These are phyloP conservation scores for Medicago truncatula DNA, from an alignment of 306 rosid species.

Conservation along the genomic window MtrunA17r5.0-ANR NC_053044.1:46324501-46325000, in stretches of 20 bases:
- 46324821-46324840: neutral
- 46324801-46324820: neutral
- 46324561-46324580: neutral
- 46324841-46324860: neutral
- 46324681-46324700: neutral
- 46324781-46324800: conserved; percentile 13
- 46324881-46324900: neutral
- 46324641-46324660: neutral
- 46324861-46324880: conserved; percentile 2
- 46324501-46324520: neutral
- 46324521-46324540: neutral
- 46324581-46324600: neutral
- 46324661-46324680: neutral
- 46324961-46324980: conserved; percentile 24
- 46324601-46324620: neutral
- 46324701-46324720: neutral
- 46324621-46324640: neutral
- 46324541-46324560: neutral
- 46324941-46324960: neutral
- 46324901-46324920: neutral
- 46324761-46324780: neutral
- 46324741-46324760: neutral
- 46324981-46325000: neutral
- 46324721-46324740: neutral
- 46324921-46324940: neutral